Percentiles rank a stretch among this genome's conserved stretches.
Conservation (phyloP, 2,329 filamentous ascomycete species). For the Lachnellula occidentalis region DNA sequence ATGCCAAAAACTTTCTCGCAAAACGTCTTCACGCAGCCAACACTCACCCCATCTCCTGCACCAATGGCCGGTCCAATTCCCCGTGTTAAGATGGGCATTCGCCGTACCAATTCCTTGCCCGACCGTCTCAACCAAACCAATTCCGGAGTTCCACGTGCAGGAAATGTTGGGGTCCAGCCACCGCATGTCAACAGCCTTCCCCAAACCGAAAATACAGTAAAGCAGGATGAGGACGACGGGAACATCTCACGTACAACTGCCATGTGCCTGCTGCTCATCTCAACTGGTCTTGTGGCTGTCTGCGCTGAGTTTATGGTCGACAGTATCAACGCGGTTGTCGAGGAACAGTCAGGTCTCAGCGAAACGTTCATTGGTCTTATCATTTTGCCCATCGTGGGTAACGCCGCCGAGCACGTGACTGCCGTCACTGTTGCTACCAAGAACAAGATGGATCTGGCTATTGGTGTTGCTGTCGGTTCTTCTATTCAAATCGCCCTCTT, state of each 20-base stretch:
- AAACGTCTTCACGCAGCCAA: constrained; percentile 57
- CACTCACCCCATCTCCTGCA: constrained; percentile 25
- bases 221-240: constrained; percentile 33
- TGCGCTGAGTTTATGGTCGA: constrained; percentile 68
- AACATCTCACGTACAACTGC: constrained; percentile 52
- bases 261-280: constrained; percentile 55
- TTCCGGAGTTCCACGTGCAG: constrained; percentile 2
- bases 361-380: constrained; percentile 68
- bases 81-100: constrained; percentile 57
- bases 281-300: constrained; percentile 59
- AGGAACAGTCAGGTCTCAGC: constrained; percentile 45
- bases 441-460: constrained; percentile 72
- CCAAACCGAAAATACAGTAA: constrained; percentile 20
- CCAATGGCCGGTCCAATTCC: constrained; percentile 42
- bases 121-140: constrained; percentile 52
- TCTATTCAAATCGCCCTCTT: constrained; percentile 69
- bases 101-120: constrained; percentile 69
- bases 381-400: constrained; percentile 67
- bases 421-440: constrained; percentile 66
- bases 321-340: constrained; percentile 59
- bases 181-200: constrained; percentile 22
- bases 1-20: constrained; percentile 64
- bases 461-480: constrained; percentile 65
- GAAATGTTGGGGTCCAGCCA: constrained; percentile 11
- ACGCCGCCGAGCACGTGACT: constrained; percentile 68